Percentiles rank a stretch among this genome's conserved stretches.
These are phyloP conservation scores for Odontarrhena argentea DNA, from an alignment of 345 rosid species.

Conservation along the genomic window DNA sequence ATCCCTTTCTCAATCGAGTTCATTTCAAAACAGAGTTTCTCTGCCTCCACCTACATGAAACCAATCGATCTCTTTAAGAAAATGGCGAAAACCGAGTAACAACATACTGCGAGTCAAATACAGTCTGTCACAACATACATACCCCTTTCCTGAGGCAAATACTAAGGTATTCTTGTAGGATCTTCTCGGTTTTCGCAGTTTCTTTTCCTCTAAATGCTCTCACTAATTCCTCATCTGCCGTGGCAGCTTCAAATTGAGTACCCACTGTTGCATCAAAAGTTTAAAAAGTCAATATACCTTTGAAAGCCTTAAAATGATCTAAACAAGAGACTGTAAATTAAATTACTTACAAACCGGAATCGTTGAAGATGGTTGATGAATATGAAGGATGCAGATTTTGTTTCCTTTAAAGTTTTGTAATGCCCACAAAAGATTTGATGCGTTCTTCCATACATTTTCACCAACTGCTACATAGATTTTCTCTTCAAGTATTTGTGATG, in stretches of 20 bases:
- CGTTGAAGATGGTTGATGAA: constrained; percentile 62
- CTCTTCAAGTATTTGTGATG: constrained; percentile 49
- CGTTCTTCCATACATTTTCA: constrained; percentile 47
- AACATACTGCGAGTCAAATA: background rate
- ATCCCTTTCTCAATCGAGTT: constrained; percentile 69
- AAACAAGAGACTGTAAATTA: background rate
- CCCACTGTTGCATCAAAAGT: constrained; percentile 60
- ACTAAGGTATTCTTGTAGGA: constrained; percentile 53
- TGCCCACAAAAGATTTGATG: constrained; percentile 58
- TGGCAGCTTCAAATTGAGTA: constrained; percentile 56
- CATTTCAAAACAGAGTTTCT: constrained; percentile 51
- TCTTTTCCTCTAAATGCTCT: constrained; percentile 57
- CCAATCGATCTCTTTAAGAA: constrained; percentile 1
- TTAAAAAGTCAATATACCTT: constrained; percentile 23
- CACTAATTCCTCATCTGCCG: constrained; percentile 56
- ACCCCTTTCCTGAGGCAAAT: constrained; percentile 66
- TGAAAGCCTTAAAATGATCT: background rate
- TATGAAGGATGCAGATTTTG: constrained; percentile 64
- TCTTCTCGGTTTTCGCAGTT: constrained; percentile 47
- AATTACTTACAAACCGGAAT: constrained; percentile 62
- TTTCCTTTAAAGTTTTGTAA: constrained; percentile 59
- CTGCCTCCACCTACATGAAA: constrained; percentile 60
- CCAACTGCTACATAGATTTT: constrained; percentile 71
- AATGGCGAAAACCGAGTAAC: background rate
- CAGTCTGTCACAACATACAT: constrained; percentile 16